Conservation (phyloP, 129 eudicot species). For the Heracleum sosnowskyi region DNA sequence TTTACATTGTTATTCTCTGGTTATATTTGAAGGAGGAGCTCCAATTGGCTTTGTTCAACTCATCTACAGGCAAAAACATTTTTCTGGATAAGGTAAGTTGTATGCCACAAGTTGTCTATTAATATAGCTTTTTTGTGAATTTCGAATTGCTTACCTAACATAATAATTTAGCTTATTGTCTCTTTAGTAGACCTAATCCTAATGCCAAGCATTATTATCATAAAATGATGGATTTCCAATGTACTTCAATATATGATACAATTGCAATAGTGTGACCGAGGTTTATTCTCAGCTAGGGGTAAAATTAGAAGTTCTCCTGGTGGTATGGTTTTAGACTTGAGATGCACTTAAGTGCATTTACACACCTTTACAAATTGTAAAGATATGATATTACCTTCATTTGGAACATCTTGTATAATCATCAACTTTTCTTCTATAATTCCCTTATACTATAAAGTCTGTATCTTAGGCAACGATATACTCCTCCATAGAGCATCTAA, state of each 20-base stretch:
- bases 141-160: not conserved
- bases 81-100: conserved; percentile 42
- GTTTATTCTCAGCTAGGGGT: not conserved
- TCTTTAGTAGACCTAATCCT: not conserved
- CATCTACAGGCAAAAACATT: conserved; percentile 36
- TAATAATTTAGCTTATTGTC: not conserved
- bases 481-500: not conserved
- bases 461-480: not conserved
- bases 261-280: not conserved
- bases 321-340: not conserved
- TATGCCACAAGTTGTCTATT: conserved; percentile 5
- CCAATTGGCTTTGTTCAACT: conserved; percentile 40
- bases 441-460: not conserved
- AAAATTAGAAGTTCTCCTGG: not conserved
- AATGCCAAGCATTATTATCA: not conserved
- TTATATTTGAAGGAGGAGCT: conserved; percentile 38
- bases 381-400: not conserved
- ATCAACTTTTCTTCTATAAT: not conserved
- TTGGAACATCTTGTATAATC: not conserved
- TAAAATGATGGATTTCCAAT: not conserved
- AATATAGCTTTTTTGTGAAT: not conserved
- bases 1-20: conserved; percentile 2
- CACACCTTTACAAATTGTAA: not conserved
- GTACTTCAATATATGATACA: not conserved
- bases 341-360: not conserved